Percentiles rank a stretch among this genome's conserved stretches.
Evolutionary conservation across 2,329 filamentous ascomycete species (phyloP).

Genomic region (Tetracladium maxilliforme): DNA sequence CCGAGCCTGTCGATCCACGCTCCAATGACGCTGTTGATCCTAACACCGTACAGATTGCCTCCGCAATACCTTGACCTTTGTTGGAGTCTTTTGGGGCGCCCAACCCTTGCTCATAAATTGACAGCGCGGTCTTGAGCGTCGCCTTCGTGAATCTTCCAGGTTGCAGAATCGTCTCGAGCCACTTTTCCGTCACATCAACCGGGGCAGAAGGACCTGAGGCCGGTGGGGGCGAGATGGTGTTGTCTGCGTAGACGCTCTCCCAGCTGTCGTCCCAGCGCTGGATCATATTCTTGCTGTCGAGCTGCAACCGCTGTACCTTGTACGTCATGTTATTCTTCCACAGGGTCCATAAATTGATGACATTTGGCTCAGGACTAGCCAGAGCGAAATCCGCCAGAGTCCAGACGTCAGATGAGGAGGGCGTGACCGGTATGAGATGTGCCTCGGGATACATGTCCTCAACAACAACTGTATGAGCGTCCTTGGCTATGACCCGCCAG

Average conservation of each 20-base stretch:
- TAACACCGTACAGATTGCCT: slow-evolving; percentile 62
- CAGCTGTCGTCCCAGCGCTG: slow-evolving; percentile 50
- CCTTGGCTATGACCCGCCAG: slow-evolving; percentile 58
- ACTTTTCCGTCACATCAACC: slow-evolving; percentile 64
- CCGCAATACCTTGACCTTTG: slow-evolving; percentile 46
- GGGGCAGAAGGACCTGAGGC: slow-evolving; percentile 47
- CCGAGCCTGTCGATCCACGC: slow-evolving; percentile 42
- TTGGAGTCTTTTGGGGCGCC: slow-evolving; percentile 24
- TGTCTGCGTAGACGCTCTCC: slow-evolving; percentile 50
- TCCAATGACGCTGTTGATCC: slow-evolving; percentile 53
- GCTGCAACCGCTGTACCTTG: slow-evolving; percentile 55
- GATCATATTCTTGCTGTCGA: slow-evolving; percentile 6
- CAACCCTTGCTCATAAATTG: slow-evolving; percentile 61
- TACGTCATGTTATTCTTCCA: slow-evolving; percentile 80
- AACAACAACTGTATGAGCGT: slow-evolving; percentile 38
- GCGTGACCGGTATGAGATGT: slow-evolving; percentile 54
- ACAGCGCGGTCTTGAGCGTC: slow-evolving; percentile 70
- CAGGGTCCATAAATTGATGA: slow-evolving; percentile 59
- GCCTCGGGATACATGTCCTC: slow-evolving; percentile 55
- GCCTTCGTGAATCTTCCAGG: slow-evolving; percentile 70
- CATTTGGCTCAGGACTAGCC: too few relatives aligned
- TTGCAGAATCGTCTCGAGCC: slow-evolving; percentile 70
- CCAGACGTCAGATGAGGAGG: slow-evolving; percentile 64
- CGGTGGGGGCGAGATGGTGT: slow-evolving; percentile 34
- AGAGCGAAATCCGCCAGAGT: slow-evolving; percentile 64